Conservation (phyloP, 1,139 yeast genomes). For the Blastobotrys buckinghamii region DNA sequence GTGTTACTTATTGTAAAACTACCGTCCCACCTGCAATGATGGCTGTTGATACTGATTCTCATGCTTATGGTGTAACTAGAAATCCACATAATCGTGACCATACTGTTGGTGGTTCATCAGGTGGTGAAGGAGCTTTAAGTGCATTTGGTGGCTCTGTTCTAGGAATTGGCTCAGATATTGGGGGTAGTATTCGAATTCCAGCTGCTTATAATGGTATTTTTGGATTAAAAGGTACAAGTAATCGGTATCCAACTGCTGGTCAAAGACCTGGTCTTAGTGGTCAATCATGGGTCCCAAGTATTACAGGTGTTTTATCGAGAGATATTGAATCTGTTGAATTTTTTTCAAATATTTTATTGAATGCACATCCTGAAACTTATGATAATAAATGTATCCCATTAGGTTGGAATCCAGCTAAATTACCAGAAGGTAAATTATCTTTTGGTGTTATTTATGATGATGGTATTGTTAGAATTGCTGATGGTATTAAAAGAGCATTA, state of each 20-base stretch:
- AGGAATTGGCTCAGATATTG: conserved; percentile 59
- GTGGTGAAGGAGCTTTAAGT: conserved; percentile 55
- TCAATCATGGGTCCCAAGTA: conserved; percentile 40
- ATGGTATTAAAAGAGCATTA: conserved; percentile 40
- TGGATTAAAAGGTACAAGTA: conserved; percentile 45
- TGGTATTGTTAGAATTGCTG: conserved; percentile 33
- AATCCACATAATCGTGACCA: conserved; percentile 41
- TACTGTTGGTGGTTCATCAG: conserved; percentile 53
- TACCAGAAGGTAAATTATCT: conserved; percentile 37
- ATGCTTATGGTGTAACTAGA: conserved; percentile 39
- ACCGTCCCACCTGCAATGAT: conserved; percentile 54
- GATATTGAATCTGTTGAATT: conserved; percentile 51
- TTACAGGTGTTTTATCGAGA: conserved; percentile 45
- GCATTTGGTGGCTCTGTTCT: conserved; percentile 44
- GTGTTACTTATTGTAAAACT: conserved; percentile 48
- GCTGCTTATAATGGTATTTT: conserved; percentile 47
- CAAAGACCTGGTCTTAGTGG: conserved; percentile 34
- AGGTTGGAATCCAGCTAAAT: conserved; percentile 33
- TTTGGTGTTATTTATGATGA: conserved; percentile 33
- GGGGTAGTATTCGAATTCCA: conserved; percentile 56
- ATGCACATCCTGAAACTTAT: conserved; percentile 49
- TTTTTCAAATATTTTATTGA: conserved; percentile 48
- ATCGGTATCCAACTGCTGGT: conserved; percentile 44
- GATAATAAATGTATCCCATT: conserved; percentile 43
- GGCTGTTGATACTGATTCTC: conserved; percentile 43